These are phyloP conservation scores for Pelargonium myrrhifolium DNA, from an alignment of 441 rosid species.

Conservation along the genomic window DNA sequence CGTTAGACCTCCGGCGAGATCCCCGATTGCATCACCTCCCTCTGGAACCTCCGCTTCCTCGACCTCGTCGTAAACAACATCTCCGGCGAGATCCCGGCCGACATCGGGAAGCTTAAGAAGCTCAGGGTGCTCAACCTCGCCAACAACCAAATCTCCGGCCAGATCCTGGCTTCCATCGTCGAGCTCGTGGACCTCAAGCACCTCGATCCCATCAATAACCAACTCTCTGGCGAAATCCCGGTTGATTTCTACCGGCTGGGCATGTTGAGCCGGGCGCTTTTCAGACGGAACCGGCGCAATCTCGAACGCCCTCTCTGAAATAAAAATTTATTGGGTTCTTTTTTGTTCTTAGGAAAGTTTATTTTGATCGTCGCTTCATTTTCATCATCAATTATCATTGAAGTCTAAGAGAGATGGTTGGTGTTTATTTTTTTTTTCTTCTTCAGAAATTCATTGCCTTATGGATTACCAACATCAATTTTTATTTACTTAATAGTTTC, in stretches of 20 bases:
- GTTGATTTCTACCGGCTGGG: too few relatives aligned
- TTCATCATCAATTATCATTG: too few relatives aligned
- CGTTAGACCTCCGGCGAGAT: too few relatives aligned
- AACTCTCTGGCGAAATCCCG: too few relatives aligned
- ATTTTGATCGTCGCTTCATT: background rate
- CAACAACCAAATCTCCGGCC: background rate
- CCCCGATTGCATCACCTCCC: background rate
- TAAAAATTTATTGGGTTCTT: too few relatives aligned
- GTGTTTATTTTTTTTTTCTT: background rate
- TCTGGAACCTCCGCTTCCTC: background rate
- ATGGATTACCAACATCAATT: background rate
- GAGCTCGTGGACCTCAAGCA: background rate
- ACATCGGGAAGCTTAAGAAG: background rate
- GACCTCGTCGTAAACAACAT: background rate
- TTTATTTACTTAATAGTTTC: background rate
- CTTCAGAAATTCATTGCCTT: background rate
- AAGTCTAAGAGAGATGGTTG: background rate
- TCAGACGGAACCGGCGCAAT: too few relatives aligned
- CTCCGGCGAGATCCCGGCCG: background rate
- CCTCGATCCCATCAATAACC: background rate
- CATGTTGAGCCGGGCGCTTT: too few relatives aligned
- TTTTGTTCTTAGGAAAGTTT: background rate
- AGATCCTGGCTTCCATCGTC: background rate
- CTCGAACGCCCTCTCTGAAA: too few relatives aligned
- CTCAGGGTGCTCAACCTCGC: background rate